Conservation (phyloP, 208 protist genomes). For the Wallacemonas sp. region DNA sequence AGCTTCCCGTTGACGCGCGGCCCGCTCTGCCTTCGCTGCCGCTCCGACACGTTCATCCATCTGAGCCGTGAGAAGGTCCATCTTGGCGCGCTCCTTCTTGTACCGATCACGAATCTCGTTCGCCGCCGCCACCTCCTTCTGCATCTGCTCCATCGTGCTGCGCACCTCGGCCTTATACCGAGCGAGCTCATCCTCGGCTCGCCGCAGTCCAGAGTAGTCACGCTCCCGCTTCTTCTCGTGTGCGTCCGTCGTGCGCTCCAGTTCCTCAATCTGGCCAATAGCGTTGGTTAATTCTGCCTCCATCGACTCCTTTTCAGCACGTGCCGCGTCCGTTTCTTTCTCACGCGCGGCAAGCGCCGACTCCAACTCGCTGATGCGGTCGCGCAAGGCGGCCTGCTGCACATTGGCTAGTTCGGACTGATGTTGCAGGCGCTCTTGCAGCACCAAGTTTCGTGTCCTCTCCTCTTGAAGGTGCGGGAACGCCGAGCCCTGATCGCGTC, state of each 20-base stretch:
- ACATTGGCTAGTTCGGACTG: slow-evolving; percentile 38
- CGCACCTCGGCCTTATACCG: slow-evolving; percentile 32
- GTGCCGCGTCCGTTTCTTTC: slow-evolving; percentile 19
- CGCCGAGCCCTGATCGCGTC: slow-evolving; percentile 43
- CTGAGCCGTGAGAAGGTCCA: slow-evolving; percentile 49
- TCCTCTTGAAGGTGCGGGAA: slow-evolving; percentile 48
- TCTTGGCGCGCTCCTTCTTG: slow-evolving; percentile 61
- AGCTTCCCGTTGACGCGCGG: slow-evolving; percentile 33
- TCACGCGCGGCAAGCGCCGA: slow-evolving; percentile 18
- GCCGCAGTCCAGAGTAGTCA: slow-evolving; percentile 26
- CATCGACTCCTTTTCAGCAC: slow-evolving; percentile 16
- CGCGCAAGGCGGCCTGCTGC: slow-evolving; percentile 24
- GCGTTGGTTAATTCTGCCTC: slow-evolving; percentile 21
- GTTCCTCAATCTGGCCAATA: slow-evolving; percentile 15
- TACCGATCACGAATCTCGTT: slow-evolving; percentile 45
- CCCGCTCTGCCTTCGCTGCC: slow-evolving; percentile 41
- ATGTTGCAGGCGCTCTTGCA: slow-evolving; percentile 54
- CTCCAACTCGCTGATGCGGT: slow-evolving; percentile 29
- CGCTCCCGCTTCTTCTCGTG: slow-evolving; percentile 46
- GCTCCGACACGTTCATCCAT: slow-evolving; percentile 39
- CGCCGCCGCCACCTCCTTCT: slow-evolving; percentile 37
- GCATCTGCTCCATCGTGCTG: slow-evolving; percentile 27
- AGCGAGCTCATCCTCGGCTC: slow-evolving; percentile 23
- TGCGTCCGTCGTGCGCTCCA: slow-evolving; percentile 25
- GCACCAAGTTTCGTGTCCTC: slow-evolving; percentile 32